phyloP scores from a whole-genome alignment of 2,329 filamentous ascomycete genomes.

The Pseudocercospora macadamiae region DNA sequence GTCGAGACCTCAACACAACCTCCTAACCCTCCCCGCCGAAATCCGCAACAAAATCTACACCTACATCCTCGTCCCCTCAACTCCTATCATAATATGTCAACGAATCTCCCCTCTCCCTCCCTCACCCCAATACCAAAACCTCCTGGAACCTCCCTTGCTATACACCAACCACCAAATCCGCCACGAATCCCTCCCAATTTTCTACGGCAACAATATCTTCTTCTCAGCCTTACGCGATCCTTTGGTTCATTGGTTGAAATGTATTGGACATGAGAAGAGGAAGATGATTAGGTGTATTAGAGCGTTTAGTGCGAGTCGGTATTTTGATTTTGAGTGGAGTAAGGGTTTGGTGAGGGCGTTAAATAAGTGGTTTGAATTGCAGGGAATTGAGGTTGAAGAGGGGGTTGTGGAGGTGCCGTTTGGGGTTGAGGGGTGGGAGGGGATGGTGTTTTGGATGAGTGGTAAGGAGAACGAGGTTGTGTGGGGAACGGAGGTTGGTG shows the following conservation, averaged over 20 bases:
- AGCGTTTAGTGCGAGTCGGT: background rate
- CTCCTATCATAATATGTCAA: background rate
- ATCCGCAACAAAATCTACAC: background rate
- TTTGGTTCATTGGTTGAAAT: background rate
- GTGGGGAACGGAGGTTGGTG: background rate
- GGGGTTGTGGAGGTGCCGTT: background rate
- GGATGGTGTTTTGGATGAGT: background rate
- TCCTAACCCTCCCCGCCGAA: background rate
- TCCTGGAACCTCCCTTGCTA: background rate
- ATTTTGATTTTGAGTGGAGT: background rate
- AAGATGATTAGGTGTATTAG: background rate
- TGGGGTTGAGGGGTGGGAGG: background rate
- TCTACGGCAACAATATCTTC: background rate
- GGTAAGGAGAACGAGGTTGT: background rate
- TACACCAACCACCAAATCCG: background rate
- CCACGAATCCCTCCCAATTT: background rate
- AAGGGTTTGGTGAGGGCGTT: background rate
- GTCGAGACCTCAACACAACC: background rate
- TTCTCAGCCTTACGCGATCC: background rate
- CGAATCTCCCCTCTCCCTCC: background rate
- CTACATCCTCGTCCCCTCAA: background rate
- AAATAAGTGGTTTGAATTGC: background rate
- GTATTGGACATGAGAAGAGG: background rate
- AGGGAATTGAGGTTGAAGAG: background rate
- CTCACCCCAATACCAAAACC: background rate